These are phyloP conservation scores for Gleditsia sinensis DNA, from an alignment of 306 rosid genomes.

Conservation along the genomic window DNA sequence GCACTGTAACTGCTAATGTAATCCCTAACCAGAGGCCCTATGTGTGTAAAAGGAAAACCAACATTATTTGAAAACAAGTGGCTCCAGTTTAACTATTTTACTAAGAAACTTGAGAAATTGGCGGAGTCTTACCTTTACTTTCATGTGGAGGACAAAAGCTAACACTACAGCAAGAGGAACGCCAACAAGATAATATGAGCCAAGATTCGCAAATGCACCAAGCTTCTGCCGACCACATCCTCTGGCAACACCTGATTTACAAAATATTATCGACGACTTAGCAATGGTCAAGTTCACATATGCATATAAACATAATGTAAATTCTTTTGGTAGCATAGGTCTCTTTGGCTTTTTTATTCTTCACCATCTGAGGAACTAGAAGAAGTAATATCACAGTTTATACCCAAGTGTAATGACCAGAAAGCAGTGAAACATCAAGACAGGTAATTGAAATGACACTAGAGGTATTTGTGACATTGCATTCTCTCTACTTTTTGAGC, in stretches of 20 bases:
- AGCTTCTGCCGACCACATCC: slow-evolving; percentile 55
- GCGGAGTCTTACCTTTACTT: slow-evolving; percentile 34
- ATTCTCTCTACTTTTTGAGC: no score
- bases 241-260: slow-evolving; percentile 40
- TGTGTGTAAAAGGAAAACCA: background rate
- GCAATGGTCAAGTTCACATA: background rate
- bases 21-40: slow-evolving; percentile 55
- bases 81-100: background rate
- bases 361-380: background rate
- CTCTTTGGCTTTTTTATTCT: background rate
- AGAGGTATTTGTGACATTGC: background rate
- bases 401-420: background rate
- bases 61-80: background rate
- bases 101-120: background rate
- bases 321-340: background rate
- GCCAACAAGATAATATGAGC: slow-evolving; percentile 40
- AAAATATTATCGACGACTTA: background rate
- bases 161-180: slow-evolving; percentile 36
- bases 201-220: slow-evolving; percentile 48
- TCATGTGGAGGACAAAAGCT: slow-evolving; percentile 40
- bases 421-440: no score
- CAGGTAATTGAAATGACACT: no score
- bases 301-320: background rate
- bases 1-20: slow-evolving; percentile 34
- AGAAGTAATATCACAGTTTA: background rate